A percentile compares a stretch with the other conserved stretches of the same genome.
Evolutionary conservation across 2,329 filamentous ascomycete species (phyloP).

Genomic region (Penicillium vulpinum): DNA sequence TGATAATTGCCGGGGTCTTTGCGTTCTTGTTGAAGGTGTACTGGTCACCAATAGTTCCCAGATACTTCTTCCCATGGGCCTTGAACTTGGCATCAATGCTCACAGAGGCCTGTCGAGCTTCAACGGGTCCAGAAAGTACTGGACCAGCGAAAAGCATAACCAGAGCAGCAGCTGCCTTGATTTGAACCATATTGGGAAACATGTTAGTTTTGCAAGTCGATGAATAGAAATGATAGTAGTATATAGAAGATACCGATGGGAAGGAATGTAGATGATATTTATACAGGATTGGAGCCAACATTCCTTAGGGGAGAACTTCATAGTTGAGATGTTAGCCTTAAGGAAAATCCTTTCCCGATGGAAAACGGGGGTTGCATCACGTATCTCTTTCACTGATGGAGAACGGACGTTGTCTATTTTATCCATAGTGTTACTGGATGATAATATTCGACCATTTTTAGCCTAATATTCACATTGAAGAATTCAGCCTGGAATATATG

Average conservation of each 20-base stretch:
- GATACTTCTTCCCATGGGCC: slow-evolving; percentile 66
- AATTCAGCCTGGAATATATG: background rate
- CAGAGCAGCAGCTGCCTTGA: slow-evolving; percentile 8
- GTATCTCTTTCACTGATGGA: background rate
- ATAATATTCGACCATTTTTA: background rate
- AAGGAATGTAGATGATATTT: background rate
- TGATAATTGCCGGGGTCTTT: slow-evolving; percentile 58
- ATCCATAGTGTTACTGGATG: background rate
- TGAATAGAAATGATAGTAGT: background rate
- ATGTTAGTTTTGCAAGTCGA: background rate
- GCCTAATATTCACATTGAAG: background rate
- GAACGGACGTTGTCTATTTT: background rate
- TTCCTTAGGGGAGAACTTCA: background rate
- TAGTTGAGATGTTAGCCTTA: background rate
- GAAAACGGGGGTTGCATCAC: background rate
- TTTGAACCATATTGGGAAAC: slow-evolving; percentile 9
- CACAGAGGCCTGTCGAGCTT: slow-evolving; percentile 17
- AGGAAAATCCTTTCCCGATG: background rate
- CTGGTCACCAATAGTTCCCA: slow-evolving; percentile 59
- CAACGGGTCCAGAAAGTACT: background rate
- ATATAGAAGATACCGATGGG: background rate
- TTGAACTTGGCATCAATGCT: slow-evolving; percentile 58
- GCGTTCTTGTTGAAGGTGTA: slow-evolving; percentile 58
- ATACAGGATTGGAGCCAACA: background rate
- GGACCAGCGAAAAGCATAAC: slow-evolving; percentile 10